phyloP scores from a whole-genome alignment of 768 basidiomycete genomes.

The Mycena epipterygia region DNA sequence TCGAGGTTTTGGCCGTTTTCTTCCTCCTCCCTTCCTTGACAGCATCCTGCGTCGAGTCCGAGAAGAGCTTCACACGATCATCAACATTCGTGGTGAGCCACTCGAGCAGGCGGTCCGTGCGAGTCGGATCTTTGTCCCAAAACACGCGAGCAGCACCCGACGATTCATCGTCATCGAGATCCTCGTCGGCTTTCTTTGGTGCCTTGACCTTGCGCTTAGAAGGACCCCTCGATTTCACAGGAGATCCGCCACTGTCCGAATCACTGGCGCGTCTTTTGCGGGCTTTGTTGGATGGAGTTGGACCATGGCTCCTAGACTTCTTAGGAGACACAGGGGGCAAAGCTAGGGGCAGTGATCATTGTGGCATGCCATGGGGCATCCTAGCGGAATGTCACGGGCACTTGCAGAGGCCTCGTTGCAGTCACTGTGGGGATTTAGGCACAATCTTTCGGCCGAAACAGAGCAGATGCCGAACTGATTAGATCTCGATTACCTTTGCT shows the following conservation, averaged over 20 bases:
- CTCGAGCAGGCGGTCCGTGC: conserved; percentile 20
- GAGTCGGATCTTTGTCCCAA: conserved; percentile 14
- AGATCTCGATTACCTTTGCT: no score
- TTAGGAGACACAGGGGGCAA: no score
- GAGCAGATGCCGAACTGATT: no score
- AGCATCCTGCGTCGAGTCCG: conserved; percentile 22
- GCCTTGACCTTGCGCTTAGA: background rate
- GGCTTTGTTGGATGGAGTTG: no score
- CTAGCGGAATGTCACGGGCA: no score
- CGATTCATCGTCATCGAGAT: background rate
- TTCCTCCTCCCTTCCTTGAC: background rate
- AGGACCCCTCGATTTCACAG: background rate
- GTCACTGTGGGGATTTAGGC: no score
- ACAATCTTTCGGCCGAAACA: no score
- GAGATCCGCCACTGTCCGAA: background rate
- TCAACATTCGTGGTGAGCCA: conserved; percentile 13
- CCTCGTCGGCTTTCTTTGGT: background rate
- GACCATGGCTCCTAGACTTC: no score
- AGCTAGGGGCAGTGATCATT: no score
- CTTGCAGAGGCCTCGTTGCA: no score
- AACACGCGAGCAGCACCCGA: background rate
- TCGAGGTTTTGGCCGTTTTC: background rate
- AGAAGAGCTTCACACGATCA: conserved; percentile 20
- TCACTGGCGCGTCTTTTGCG: background rate
- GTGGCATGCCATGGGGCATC: no score